A percentile compares a stretch with the other conserved stretches of the same genome.
Evolutionary conservation across 345 rosid genomes (phyloP).

Genomic region (Citrus reticulata): DNA sequence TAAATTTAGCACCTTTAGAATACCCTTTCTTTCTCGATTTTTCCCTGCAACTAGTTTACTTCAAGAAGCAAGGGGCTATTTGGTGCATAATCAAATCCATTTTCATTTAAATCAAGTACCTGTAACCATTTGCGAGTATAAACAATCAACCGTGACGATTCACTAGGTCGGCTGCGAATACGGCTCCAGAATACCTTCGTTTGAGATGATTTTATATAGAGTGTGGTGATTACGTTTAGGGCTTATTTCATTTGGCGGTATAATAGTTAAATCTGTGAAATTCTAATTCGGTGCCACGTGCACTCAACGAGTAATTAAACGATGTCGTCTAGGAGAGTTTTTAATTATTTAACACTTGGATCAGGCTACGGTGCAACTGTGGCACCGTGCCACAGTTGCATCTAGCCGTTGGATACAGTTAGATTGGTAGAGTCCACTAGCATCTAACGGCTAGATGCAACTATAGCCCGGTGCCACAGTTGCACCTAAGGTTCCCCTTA

Average conservation of each 20-base stretch:
- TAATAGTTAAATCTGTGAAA: neutral
- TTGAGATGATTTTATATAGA: neutral
- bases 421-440: too few species aligned
- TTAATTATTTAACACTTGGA: too few species aligned
- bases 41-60: constrained; percentile 30
- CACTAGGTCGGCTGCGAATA: neutral
- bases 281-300: neutral
- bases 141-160: neutral
- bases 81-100: constrained; percentile 17
- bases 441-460: too few species aligned
- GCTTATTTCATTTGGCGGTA: neutral
- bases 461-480: too few species aligned
- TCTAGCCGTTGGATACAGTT: too few species aligned
- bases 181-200: too few species aligned
- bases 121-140: too few species aligned
- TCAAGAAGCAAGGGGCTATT: constrained; percentile 37
- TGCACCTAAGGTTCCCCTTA: too few species aligned
- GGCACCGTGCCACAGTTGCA: too few species aligned
- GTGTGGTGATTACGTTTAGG: neutral
- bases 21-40: constrained; percentile 15
- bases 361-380: too few species aligned
- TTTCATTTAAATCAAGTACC: neutral
- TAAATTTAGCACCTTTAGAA: constrained; percentile 23
- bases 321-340: neutral
- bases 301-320: neutral